Evolutionary conservation across 164 flowering plant species (phyloP).

Genomic region (Echeveria elegans): DNA sequence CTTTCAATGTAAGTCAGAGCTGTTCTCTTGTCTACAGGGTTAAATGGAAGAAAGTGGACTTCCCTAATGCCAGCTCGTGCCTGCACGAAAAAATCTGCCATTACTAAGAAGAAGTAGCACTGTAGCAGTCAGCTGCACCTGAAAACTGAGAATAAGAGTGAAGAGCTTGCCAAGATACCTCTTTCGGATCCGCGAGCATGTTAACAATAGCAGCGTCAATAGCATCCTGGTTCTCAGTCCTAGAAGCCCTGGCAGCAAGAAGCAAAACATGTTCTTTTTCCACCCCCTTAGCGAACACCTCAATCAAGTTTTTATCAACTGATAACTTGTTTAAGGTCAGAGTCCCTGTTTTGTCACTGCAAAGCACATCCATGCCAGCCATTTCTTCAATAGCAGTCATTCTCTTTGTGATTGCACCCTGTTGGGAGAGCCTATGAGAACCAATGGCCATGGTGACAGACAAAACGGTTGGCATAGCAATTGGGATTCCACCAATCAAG

Average conservation of each 20-base stretch:
- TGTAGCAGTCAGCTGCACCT: not conserved
- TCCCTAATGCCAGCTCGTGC: conserved; percentile 38
- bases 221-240: conserved; percentile 44
- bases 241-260: conserved; percentile 40
- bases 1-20: conserved; percentile 37
- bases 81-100: conserved; percentile 11
- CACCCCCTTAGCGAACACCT: conserved; percentile 36
- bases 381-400: conserved; percentile 87
- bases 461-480: conserved; percentile 81
- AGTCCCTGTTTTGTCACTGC: conserved; percentile 48
- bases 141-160: not conserved
- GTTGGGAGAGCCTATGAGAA: conserved; percentile 70
- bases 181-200: conserved; percentile 44
- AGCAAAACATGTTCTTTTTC: conserved; percentile 35
- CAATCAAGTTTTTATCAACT: conserved; percentile 32
- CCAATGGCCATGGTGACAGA: conserved; percentile 89
- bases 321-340: conserved; percentile 34
- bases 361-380: conserved; percentile 74
- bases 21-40: conserved; percentile 42
- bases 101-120: not conserved
- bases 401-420: conserved; percentile 78
- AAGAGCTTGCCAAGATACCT: conserved; percentile 19
- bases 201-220: conserved; percentile 44
- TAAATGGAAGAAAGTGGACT: conserved; percentile 38
- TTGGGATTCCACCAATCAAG: conserved; percentile 76